A percentile compares a stretch with the other conserved stretches of the same genome.
Conservation (phyloP, 345 rosid genomes). For the Brassica rapa region DNA sequence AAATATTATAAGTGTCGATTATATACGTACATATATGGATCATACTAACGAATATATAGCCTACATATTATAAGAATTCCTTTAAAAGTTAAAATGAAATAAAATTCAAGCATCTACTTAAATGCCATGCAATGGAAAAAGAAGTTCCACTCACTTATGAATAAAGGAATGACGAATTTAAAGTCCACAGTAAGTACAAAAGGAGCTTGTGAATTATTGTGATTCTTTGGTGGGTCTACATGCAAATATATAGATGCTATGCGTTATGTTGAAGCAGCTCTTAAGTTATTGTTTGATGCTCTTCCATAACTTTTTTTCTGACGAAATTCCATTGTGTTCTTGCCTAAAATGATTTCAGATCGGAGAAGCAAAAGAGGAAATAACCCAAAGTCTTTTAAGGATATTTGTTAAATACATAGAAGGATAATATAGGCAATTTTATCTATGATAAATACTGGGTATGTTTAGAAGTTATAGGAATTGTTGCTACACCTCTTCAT, state of each 20-base stretch:
- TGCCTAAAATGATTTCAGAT: background rate
- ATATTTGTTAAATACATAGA: conserved; percentile 1
- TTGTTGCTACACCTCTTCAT: conserved; percentile 19
- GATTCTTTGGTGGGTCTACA: conserved; percentile 44
- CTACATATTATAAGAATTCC: no score
- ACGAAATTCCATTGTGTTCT: background rate
- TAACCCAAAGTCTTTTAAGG: conserved; percentile 1
- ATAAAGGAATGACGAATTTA: conserved; percentile 39
- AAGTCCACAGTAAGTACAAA: conserved; percentile 19
- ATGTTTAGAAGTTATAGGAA: conserved; percentile 14
- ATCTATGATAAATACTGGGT: conserved; percentile 13
- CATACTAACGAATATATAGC: conserved; percentile 13
- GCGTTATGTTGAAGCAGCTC: conserved; percentile 59
- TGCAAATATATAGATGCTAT: conserved; percentile 38
- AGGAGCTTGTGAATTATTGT: conserved; percentile 46
- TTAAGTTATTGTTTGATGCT: conserved; percentile 1
- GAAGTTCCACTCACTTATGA: conserved; percentile 38
- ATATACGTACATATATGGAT: conserved; percentile 19
- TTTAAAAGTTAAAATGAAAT: no score
- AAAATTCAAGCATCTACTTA: conserved; percentile 49
- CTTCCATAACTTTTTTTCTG: background rate
- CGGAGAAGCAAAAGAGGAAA: background rate
- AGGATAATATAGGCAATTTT: conserved; percentile 10
- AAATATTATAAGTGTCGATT: conserved; percentile 42
- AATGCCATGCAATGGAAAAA: conserved; percentile 38